Evolutionary conservation across 192 early-diverging fungal genomes (phyloP).

Genomic region (Entophlyctis helioformis): DNA sequence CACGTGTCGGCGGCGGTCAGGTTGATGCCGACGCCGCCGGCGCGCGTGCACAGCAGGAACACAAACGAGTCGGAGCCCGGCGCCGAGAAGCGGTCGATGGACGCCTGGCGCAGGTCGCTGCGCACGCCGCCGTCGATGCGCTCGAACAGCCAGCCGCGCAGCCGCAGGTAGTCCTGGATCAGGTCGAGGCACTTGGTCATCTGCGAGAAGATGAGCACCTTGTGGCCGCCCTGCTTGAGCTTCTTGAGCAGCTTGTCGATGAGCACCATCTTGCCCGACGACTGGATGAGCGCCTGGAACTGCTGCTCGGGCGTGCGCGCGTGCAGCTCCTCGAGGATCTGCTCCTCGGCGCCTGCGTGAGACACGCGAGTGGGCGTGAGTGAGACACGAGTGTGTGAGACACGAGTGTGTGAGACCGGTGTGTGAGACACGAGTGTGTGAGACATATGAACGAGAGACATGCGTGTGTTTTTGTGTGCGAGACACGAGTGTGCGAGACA

Average conservation of each 20-base stretch:
- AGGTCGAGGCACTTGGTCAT: constrained; percentile 75
- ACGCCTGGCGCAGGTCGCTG: constrained; percentile 69
- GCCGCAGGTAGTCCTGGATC: constrained; percentile 69
- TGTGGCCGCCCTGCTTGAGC: constrained; percentile 62
- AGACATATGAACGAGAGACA: no score
- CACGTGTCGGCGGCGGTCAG: constrained; percentile 77
- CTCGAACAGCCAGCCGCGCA: constrained; percentile 58
- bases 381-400: no score
- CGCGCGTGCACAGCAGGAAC: constrained; percentile 73
- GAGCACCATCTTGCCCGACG: constrained; percentile 72
- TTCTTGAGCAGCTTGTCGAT: constrained; percentile 72
- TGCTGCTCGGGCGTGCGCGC: constrained; percentile 46
- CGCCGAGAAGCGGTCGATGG: constrained; percentile 72
- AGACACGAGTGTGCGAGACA: no score
- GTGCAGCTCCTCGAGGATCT: constrained; percentile 53
- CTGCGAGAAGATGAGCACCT: constrained; percentile 81
- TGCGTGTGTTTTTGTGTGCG: no score
- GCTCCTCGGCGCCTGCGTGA: constrained; percentile 59
- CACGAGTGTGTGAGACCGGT: no score
- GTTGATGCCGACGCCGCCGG: constrained; percentile 83
- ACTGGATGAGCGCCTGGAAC: constrained; percentile 58
- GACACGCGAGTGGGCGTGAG: no score
- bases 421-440: no score
- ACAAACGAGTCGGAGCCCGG: constrained; percentile 16
- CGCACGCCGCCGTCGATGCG: constrained; percentile 72